phyloP scores from a whole-genome alignment of 1,139 yeast genomes.

The Suhomyces panamericanus region DNA sequence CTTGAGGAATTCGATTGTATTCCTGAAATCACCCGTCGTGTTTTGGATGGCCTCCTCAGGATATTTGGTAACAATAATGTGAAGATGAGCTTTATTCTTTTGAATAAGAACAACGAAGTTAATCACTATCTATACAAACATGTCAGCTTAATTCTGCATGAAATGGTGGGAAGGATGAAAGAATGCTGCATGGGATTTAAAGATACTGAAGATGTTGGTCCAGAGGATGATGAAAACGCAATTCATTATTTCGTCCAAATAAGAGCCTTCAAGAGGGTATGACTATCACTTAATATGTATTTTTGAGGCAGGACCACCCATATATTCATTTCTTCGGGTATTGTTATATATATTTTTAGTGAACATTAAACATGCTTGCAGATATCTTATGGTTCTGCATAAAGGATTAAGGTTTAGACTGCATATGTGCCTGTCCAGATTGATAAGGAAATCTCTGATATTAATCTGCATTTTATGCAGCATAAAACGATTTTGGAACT shows the following conservation, averaged over 20 bases:
- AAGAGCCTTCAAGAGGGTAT: conserved; percentile 26
- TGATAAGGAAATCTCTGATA: no score
- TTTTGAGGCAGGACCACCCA: no score
- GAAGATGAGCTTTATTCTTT: conserved; percentile 30
- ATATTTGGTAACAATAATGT: conserved; percentile 41
- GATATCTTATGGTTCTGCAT: no score
- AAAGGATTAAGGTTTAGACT: no score
- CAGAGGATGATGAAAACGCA: conserved; percentile 19
- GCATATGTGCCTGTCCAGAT: no score
- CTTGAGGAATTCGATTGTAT: conserved; percentile 23
- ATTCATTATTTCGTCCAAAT: conserved; percentile 34
- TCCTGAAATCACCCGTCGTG: conserved; percentile 27
- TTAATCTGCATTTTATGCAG: no score
- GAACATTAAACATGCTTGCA: no score
- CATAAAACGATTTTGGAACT: no score
- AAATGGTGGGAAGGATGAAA: conserved; percentile 36
- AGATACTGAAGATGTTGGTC: conserved; percentile 18
- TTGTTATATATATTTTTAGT: neutral
- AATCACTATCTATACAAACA: conserved; percentile 34
- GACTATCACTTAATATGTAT: no score
- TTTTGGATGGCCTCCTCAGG: conserved; percentile 25
- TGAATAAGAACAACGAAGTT: conserved; percentile 35
- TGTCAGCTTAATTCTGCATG: conserved; percentile 33
- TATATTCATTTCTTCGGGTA: neutral
- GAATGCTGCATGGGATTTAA: conserved; percentile 27